Evolutionary conservation across 2,329 filamentous ascomycete genomes (phyloP).

Genomic region (Diatrype stigma): DNA sequence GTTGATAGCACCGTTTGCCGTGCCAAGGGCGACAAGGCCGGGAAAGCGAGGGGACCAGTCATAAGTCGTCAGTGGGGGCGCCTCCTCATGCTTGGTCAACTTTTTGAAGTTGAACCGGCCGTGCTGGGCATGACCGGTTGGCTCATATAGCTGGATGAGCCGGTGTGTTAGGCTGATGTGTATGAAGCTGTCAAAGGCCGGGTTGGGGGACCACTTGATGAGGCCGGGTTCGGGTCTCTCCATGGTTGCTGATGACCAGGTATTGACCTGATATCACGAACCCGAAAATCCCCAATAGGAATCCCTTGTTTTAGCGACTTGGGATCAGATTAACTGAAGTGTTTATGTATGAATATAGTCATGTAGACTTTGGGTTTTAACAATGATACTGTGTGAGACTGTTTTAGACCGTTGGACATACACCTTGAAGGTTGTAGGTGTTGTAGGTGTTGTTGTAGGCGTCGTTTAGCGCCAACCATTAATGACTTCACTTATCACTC

Average conservation of each 20-base stretch:
- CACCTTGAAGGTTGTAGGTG: no score
- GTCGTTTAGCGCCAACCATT: no score
- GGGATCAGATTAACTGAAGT: no score
- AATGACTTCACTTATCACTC: no score
- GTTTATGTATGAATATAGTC: no score
- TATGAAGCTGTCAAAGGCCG: constrained; percentile 55
- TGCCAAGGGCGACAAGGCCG: constrained; percentile 70
- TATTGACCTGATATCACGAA: no score
- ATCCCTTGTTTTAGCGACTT: no score
- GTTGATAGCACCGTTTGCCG: constrained; percentile 69
- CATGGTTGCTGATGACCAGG: constrained; percentile 33
- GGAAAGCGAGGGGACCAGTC: constrained; percentile 62
- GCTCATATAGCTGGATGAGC: constrained; percentile 59
- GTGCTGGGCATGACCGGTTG: constrained; percentile 54
- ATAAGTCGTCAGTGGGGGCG: constrained; percentile 60
- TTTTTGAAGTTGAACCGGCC: constrained; percentile 55
- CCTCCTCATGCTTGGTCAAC: constrained; percentile 57
- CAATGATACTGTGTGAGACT: no score
- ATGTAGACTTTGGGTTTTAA: no score
- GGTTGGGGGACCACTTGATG: constrained; percentile 63
- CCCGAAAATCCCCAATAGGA: no score
- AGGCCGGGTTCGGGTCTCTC: constrained; percentile 59
- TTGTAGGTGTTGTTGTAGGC: no score
- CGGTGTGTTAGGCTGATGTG: constrained; percentile 62
- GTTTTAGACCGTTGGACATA: no score